Base-by-base conservation (phyloP, 345 rosid genomes). In the Acer yangbiense region DNA sequence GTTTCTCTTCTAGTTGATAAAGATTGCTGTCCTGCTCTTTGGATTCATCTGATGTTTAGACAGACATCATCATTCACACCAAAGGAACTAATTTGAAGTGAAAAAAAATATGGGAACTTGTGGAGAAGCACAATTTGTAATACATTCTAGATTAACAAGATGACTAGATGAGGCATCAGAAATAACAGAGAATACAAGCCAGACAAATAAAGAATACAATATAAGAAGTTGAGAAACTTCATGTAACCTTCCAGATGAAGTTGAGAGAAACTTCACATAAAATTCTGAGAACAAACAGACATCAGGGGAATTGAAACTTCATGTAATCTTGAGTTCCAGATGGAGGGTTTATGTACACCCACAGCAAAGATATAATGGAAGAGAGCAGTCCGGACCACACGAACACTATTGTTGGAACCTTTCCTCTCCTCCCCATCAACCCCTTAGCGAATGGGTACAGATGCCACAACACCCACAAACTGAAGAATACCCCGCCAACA, bases 391-490 rank as follows among this genome's bases (percentile, higher is more conserved):
- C 97, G 6, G 95, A 89, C 97, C 95, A 92, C 17, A 92, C 90
- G 57, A 80, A 92, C 41, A 92, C 88, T 55, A 92, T 92, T 54
- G 97, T 90, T 11, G 97, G 93, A 6, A 91, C 89, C 82, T 79
- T 92, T 1, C 95, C 93, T 68, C 90, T 89, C 68, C 89, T 89
- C n/a, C 97, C 97, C 97, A 93, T 87, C 82, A 93, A 79, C 23
- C 97, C 95, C 79, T 91, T 91, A 0, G 95, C 94, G 68, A 91
- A 93, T 6, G 95, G 94, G 83, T 87, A 88, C 1, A 93, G 90
- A 86, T 93, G 97, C 77, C 87, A 82, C 21, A 93, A 54, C 43
- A 91, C 95, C 95, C 97, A 93, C 61, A 93, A 85, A 80, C 97
- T 91, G 80, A 93, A 93, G 81, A 91, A 93, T 82, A 91, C 93